Conservation (phyloP, 805 yeast species). For the Wickerhamiella cacticola region DNA sequence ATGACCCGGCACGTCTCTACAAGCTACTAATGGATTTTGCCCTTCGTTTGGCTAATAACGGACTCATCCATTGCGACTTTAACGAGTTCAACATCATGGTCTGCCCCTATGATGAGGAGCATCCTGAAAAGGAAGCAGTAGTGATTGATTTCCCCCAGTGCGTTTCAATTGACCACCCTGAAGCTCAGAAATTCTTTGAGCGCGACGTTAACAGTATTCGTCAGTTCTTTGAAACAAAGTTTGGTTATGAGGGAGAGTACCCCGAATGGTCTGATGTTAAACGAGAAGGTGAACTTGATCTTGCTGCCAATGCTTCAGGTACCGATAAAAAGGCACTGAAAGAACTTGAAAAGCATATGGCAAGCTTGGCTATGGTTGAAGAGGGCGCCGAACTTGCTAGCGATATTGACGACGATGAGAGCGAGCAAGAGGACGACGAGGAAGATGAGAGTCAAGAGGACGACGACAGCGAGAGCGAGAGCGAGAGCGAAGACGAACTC, state of each 20-base stretch:
- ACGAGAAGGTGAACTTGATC: constrained; percentile 60
- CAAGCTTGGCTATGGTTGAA: constrained; percentile 29
- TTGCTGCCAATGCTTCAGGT: constrained; percentile 88
- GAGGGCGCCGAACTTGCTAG: constrained; percentile 26
- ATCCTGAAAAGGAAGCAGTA: constrained; percentile 55
- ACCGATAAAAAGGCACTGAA: constrained; percentile 46
- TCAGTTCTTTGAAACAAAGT: constrained; percentile 65
- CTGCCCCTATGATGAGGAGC: constrained; percentile 35
- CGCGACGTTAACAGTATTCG: constrained; percentile 89
- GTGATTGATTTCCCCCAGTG: constrained; percentile 98
- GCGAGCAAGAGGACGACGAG: constrained; percentile 30
- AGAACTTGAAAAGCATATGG: constrained; percentile 68
- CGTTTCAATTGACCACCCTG: constrained; percentile 80
- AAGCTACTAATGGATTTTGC: constrained; percentile 78
- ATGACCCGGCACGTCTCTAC: constrained; percentile 58
- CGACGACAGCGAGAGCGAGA: constrained; percentile 28
- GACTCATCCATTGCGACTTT: constrained; percentile 93
- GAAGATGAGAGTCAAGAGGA: constrained; percentile 30
- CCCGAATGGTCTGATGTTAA: constrained; percentile 70
- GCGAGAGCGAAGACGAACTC: constrained; percentile 28
- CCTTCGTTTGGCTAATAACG: constrained; percentile 71
- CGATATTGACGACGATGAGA: constrained; percentile 32
- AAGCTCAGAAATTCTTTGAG: constrained; percentile 77
- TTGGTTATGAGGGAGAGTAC: constrained; percentile 72
- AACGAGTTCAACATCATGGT: constrained; percentile 94